phyloP scores from a whole-genome alignment of 2,329 filamentous ascomycete species.

The Chaetomiaceae sp. region DNA sequence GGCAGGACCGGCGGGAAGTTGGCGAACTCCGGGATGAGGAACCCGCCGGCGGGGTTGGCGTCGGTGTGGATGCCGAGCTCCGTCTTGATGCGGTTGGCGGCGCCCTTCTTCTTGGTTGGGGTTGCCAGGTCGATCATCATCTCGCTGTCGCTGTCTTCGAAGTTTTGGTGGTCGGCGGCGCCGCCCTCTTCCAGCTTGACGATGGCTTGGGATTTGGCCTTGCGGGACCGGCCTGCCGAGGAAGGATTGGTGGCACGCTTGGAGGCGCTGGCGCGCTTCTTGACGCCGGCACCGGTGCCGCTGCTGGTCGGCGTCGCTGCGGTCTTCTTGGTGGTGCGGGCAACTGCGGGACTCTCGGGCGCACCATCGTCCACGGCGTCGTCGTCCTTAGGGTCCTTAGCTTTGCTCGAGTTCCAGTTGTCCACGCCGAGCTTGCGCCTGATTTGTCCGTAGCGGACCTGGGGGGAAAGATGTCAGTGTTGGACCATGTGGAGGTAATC shows the following conservation, averaged over 20 bases:
- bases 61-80: neutral
- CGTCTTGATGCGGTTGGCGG: neutral
- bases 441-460: conserved; percentile 48
- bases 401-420: conserved; percentile 14
- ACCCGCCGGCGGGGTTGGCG: neutral
- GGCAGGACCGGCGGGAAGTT: conserved; percentile 6
- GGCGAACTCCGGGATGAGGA: neutral
- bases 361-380: neutral
- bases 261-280: conserved; percentile 12
- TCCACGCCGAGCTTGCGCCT: conserved; percentile 43
- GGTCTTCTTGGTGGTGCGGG: conserved; percentile 2
- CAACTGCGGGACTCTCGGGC: neutral
- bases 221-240: conserved; percentile 5
- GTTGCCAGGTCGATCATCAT: neutral
- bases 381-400: neutral
- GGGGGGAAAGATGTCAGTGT: neutral
- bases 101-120: neutral
- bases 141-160: neutral
- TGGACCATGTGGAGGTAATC: neutral
- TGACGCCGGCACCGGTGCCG: conserved; percentile 16
- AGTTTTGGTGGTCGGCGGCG: neutral
- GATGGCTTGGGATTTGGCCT: conserved; percentile 18
- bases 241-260: neutral
- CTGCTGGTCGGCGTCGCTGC: neutral
- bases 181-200: conserved; percentile 10